Evolutionary conservation across 257 asterid genomes (phyloP).

Genomic region (Lycium barbarum): DNA sequence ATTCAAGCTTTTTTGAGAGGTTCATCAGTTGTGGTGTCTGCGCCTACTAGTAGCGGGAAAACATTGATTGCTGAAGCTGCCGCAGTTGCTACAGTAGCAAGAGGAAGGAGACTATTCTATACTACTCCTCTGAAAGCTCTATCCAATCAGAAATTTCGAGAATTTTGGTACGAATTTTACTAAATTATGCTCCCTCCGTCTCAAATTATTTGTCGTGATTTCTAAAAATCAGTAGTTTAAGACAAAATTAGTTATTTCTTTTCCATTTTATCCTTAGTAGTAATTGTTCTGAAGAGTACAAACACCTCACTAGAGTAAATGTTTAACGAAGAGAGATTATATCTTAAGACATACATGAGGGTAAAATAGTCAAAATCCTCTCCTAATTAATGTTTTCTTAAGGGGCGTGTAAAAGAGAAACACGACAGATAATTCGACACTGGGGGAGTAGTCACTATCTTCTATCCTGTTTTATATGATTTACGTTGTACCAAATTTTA

Average conservation of each 20-base stretch:
- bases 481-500: neutral
- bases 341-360: too few relatives aligned
- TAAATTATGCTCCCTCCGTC: neutral
- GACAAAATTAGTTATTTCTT: too few relatives aligned
- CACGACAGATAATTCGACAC: too few relatives aligned
- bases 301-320: too few relatives aligned
- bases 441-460: neutral
- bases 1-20: conserved; percentile 91
- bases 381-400: too few relatives aligned
- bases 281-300: too few relatives aligned
- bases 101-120: conserved; percentile 88
- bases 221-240: too few relatives aligned
- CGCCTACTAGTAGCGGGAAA: conserved; percentile 99
- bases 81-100: conserved; percentile 88
- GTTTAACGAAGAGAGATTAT: too few relatives aligned
- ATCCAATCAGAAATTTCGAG: conserved; percentile 97
- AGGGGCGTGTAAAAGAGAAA: too few relatives aligned
- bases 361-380: too few relatives aligned
- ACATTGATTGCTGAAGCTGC: conserved; percentile 99
- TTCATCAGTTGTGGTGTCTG: conserved; percentile 96
- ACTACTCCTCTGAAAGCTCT: conserved; percentile 97
- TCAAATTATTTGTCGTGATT: too few relatives aligned
- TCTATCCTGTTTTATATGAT: neutral
- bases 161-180: conserved; percentile 69
- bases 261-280: too few relatives aligned